These are phyloP conservation scores for Helichrysum umbraculigerum DNA, from an alignment of 129 eudicot species.

Conservation along the genomic window DNA sequence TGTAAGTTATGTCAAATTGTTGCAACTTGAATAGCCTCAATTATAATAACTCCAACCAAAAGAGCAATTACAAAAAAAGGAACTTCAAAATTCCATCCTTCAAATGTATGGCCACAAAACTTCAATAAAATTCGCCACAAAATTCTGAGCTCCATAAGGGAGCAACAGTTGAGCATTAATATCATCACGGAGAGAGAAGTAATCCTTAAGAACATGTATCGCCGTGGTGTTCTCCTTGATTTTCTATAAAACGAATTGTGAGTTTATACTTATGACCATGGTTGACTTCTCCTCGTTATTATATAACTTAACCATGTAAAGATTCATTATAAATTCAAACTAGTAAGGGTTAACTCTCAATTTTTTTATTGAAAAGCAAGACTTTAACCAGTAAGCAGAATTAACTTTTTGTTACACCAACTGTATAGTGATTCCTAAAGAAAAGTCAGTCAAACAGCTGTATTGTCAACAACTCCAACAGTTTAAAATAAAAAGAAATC, in stretches of 20 bases:
- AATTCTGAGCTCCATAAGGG: no score
- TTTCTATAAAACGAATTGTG: not conserved
- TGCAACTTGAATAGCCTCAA: not conserved
- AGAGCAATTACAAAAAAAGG: conserved; percentile 1
- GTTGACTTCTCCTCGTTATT: not conserved
- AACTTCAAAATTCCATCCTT: conserved; percentile 2
- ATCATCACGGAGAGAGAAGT: not conserved
- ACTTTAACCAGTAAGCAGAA: not conserved
- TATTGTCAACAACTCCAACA: not conserved
- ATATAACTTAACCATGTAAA: conserved; percentile 7
- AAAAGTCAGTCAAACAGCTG: not conserved
- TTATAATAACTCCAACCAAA: not conserved
- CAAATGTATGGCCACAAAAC: not conserved
- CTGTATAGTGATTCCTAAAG: not conserved
- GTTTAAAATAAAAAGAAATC: not conserved
- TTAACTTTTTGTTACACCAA: not conserved
- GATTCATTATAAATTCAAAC: not conserved
- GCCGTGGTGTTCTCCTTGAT: not conserved
- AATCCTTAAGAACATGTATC: not conserved
- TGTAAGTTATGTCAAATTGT: not conserved
- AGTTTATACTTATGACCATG: conserved; percentile 2
- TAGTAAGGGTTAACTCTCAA: not conserved
- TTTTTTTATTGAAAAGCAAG: not conserved
- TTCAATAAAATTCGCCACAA: not conserved
- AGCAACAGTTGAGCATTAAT: no score